Conservation (phyloP, 495 filamentous ascomycete species). For the Trichoderma erinaceum region DNA sequence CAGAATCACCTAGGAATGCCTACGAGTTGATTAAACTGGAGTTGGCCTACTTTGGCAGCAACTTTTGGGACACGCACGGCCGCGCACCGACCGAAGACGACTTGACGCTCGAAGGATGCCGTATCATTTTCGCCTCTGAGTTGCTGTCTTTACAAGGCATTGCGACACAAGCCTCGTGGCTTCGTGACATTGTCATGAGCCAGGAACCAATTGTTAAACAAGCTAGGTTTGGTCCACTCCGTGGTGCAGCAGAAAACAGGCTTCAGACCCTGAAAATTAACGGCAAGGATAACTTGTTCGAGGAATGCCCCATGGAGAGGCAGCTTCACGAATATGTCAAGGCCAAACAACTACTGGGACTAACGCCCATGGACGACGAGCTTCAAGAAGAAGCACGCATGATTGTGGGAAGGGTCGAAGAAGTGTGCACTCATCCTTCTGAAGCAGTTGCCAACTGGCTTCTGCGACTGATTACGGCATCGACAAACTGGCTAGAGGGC, state of each 20-base stretch:
- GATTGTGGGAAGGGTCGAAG: conserved; percentile 45
- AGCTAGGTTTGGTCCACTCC: conserved; percentile 33
- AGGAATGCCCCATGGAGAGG: conserved; percentile 40
- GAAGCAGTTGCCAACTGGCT: conserved; percentile 44
- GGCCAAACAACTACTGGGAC: conserved; percentile 41
- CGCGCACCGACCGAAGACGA: conserved; percentile 35
- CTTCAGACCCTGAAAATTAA: conserved; percentile 38
- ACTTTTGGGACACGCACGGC: conserved; percentile 26
- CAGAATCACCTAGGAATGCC: conserved; percentile 35
- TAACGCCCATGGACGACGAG: conserved; percentile 49
- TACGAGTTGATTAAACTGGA: conserved; percentile 49
- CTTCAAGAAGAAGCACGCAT: conserved; percentile 46
- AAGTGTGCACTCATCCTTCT: conserved; percentile 36
- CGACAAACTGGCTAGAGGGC: conserved; percentile 39
- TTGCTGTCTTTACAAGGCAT: conserved; percentile 25
- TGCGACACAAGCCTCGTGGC: conserved; percentile 38
- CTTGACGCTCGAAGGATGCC: conserved; percentile 37
- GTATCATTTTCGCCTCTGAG: conserved; percentile 37
- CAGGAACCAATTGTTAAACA: conserved; percentile 30
- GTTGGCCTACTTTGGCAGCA: conserved; percentile 36
- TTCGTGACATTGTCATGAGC: conserved; percentile 48
- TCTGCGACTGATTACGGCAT: conserved; percentile 37
- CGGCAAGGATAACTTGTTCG: conserved; percentile 43
- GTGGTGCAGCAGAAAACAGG: conserved; percentile 27
- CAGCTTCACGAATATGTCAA: conserved; percentile 45